Evolutionary conservation across 345 rosid species (phyloP).

Genomic region (Mangifera indica): DNA sequence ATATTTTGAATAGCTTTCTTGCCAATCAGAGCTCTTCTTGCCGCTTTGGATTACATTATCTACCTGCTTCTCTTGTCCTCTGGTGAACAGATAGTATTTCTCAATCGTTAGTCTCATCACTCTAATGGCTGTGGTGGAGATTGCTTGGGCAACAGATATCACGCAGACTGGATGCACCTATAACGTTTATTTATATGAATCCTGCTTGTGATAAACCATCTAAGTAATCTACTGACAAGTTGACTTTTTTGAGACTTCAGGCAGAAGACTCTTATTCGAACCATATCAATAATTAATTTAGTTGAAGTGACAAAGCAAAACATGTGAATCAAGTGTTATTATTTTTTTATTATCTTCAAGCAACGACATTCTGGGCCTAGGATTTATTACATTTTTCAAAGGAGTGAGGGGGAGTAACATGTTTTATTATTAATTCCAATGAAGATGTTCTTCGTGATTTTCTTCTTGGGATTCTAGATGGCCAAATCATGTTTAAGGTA

Average conservation of each 20-base stretch:
- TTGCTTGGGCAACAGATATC: no score
- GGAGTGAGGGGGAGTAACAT: background rate
- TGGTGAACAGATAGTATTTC: no score
- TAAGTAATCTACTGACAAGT: constrained; percentile 15
- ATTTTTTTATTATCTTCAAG: background rate
- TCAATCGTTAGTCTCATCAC: no score
- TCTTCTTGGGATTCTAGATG: constrained; percentile 6
- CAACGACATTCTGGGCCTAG: background rate
- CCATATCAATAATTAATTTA: constrained; percentile 18
- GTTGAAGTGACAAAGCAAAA: constrained; percentile 9
- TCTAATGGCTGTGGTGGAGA: no score
- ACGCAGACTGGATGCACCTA: no score
- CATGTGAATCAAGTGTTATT: constrained; percentile 12
- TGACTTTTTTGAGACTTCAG: constrained; percentile 8
- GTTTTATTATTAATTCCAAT: background rate
- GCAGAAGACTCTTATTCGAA: background rate
- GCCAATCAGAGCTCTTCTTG: no score
- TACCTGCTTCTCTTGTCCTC: no score
- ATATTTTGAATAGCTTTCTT: no score
- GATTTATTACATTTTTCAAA: constrained; percentile 1
- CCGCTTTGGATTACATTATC: no score
- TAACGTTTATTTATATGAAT: no score
- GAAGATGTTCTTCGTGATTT: background rate
- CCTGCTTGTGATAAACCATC: background rate
- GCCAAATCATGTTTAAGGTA: constrained; percentile 1